Conservation (phyloP, 495 filamentous ascomycete species). For the Penicillium riverlandense region DNA sequence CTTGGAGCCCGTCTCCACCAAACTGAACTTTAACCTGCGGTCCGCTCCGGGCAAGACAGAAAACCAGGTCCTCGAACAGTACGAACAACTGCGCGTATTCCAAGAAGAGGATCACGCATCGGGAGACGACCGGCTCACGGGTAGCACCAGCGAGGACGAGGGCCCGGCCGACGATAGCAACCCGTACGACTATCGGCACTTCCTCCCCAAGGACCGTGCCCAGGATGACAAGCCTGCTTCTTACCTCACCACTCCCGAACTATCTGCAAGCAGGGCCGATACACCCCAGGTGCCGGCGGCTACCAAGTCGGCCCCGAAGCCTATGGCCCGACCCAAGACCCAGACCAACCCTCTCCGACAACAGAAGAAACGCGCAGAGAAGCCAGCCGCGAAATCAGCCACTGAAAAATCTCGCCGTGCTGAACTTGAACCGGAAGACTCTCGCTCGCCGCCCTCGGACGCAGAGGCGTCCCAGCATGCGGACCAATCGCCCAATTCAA, state of each 20-base stretch:
- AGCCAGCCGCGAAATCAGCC: conserved; percentile 10
- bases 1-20: conserved; percentile 42
- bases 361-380: conserved; percentile 19
- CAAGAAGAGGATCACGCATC: conserved; percentile 33
- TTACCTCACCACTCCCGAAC: conserved; percentile 32
- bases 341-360: conserved; percentile 31
- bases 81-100: conserved; percentile 38
- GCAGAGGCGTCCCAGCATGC: conserved; percentile 30
- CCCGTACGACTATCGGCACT: conserved; percentile 54
- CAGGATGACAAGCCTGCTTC: conserved; percentile 30
- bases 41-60: conserved; percentile 41
- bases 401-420: no score
- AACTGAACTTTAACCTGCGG: conserved; percentile 51
- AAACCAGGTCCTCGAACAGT: conserved; percentile 36
- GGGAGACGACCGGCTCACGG: conserved; percentile 33
- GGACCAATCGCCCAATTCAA: conserved; percentile 31
- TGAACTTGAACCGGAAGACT: conserved; percentile 10
- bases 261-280: conserved; percentile 24
- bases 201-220: conserved; percentile 36
- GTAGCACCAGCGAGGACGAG: conserved; percentile 32
- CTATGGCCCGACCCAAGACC: conserved; percentile 23
- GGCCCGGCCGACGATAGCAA: conserved; percentile 44
- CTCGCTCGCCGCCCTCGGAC: conserved; percentile 24
- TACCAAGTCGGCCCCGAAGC: conserved; percentile 19
- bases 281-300: conserved; percentile 23